A percentile compares a stretch with the other conserved stretches of the same genome.
Evolutionary conservation across 345 rosid genomes (phyloP).

Genomic region (Salix viminalis): DNA sequence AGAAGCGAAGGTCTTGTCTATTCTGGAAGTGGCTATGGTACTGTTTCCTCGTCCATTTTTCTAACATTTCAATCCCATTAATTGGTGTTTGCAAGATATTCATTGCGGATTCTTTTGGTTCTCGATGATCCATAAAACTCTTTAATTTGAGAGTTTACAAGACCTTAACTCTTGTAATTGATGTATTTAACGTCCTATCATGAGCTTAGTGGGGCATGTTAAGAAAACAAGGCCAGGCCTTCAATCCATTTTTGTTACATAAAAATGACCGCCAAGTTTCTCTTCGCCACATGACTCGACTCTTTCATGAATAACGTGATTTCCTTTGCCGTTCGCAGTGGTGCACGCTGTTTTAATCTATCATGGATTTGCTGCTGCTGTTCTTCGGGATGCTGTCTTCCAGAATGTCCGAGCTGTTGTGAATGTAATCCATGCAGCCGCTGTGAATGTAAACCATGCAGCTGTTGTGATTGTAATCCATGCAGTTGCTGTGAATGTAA

Average conservation of each 20-base stretch:
- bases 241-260: neutral
- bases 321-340: conserved; percentile 34
- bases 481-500: conserved; percentile 9
- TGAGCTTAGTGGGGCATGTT: neutral
- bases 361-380: conserved; percentile 79
- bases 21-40: conserved; percentile 93
- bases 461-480: too few relatives aligned
- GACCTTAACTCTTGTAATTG: neutral
- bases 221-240: neutral
- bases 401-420: conserved; percentile 44
- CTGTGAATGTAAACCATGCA: conserved; percentile 15
- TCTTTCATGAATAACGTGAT: neutral
- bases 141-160: neutral
- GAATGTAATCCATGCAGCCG: conserved; percentile 26
- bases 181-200: neutral
- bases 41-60: conserved; percentile 6
- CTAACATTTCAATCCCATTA: neutral
- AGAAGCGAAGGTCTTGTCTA: conserved; percentile 49
- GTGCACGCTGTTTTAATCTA: conserved; percentile 52
- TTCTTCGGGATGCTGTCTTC: conserved; percentile 47
- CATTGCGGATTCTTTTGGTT: neutral
- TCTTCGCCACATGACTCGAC: neutral
- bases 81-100: neutral
- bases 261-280: neutral
- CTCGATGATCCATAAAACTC: neutral